Evolutionary conservation across 371 early-diverging fungal genomes (phyloP).

Genomic region (Mortierella sp.): DNA sequence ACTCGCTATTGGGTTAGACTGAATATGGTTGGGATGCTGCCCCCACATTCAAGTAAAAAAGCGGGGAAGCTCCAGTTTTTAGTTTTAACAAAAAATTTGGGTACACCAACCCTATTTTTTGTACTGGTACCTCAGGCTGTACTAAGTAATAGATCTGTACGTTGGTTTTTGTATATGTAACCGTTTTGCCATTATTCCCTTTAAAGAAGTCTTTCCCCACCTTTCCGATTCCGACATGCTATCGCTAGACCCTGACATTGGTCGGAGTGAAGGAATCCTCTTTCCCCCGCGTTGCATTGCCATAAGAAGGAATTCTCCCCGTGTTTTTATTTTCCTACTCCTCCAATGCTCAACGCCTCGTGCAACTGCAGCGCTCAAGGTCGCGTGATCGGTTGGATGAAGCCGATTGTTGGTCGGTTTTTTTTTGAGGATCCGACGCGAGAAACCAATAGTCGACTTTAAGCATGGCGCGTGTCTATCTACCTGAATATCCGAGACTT

Average conservation of each 20-base stretch:
- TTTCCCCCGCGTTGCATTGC: constrained; percentile 25
- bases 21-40: not conserved
- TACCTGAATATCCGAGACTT: too few relatives aligned
- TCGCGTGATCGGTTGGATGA: not conserved
- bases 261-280: not conserved
- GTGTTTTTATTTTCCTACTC: not conserved
- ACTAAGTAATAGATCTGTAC: not conserved
- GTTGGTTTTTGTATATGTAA: not conserved
- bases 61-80: constrained; percentile 53
- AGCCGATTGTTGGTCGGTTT: not conserved
- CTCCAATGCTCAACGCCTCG: not conserved
- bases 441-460: not conserved
- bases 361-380: not conserved
- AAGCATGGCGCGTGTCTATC: too few relatives aligned
- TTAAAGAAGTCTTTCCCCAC: constrained; percentile 31
- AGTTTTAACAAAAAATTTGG: not conserved
- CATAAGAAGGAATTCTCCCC: constrained; percentile 24
- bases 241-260: not conserved
- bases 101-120: not conserved
- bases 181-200: not conserved
- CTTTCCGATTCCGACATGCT: constrained; percentile 40
- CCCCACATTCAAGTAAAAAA: constrained; percentile 15
- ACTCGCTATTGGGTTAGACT: not conserved
- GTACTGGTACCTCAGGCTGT: not conserved
- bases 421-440: not conserved